Conservation (phyloP, 306 rosid genomes). For the Cercis canadensis region DNA sequence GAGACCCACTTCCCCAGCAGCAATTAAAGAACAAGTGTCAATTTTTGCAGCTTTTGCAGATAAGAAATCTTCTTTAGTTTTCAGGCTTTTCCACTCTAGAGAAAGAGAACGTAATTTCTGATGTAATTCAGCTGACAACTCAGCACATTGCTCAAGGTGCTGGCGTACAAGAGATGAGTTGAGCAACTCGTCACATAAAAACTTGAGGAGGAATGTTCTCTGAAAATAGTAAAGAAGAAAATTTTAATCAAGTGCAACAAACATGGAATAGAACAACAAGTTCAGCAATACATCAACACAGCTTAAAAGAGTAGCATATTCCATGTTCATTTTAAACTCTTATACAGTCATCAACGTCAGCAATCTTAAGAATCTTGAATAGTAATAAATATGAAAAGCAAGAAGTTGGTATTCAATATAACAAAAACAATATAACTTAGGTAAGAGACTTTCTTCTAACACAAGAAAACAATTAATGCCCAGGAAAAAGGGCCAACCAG, state of each 20-base stretch:
- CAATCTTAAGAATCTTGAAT: neutral
- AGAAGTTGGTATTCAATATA: neutral
- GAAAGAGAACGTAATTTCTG: slow-evolving; percentile 79
- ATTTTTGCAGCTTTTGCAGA: slow-evolving; percentile 73
- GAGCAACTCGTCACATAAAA: slow-evolving; percentile 91
- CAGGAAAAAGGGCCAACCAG: slow-evolving; percentile 14
- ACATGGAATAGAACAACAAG: too few species aligned
- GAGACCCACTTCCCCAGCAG: slow-evolving; percentile 54
- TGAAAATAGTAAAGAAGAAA: slow-evolving; percentile 52
- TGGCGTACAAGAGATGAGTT: slow-evolving; percentile 74
- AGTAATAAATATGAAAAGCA: neutral
- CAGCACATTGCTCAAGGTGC: slow-evolving; percentile 93
- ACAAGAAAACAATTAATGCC: slow-evolving; percentile 17
- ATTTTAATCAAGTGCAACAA: slow-evolving; percentile 29
- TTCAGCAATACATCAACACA: slow-evolving; percentile 15
- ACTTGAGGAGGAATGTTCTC: slow-evolving; percentile 83
- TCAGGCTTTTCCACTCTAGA: slow-evolving; percentile 87
- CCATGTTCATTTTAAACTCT: neutral
- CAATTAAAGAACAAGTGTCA: slow-evolving; percentile 46
- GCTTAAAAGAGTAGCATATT: slow-evolving; percentile 25
- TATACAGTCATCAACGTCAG: neutral
- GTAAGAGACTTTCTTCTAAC: slow-evolving; percentile 9
- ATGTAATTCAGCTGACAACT: slow-evolving; percentile 76
- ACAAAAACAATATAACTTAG: neutral
- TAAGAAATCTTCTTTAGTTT: slow-evolving; percentile 76